Evolutionary conservation across 495 filamentous ascomycete genomes (phyloP), one percentile per base, ranked within the genome.

Genomic region (Cairneyella variabilis): DNA sequence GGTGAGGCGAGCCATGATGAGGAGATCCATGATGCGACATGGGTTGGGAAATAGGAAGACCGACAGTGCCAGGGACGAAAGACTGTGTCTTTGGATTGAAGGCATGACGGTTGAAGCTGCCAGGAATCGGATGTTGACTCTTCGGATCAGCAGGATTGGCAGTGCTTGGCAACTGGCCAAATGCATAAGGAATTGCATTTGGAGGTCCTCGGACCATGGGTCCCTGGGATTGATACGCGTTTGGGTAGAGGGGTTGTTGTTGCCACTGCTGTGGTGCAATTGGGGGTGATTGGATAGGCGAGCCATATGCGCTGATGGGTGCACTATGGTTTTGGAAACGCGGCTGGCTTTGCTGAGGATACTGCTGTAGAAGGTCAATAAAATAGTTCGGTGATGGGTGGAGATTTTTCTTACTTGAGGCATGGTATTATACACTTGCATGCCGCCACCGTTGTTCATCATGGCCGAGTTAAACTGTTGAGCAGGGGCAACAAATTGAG

Each of bases 11-110:
- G 6, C 60, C 60, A 39, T 63, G 60, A 27, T 60, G 61, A 27
- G 61, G 61, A 27, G 64, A 52, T n/a, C 57, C 53, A 34, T 71
- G 65, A 59, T 71, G 72, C 5, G 68, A 66, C 39, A 70, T 61
- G 1, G 64, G 63, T 21, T 72, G 68, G 21, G 66, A 74, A 38
- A 60, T 50, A 42, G 74, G 66, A 18, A 64, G 61, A 59, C 78
- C 74, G 16, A 69, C 64, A 58, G 60, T 74, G 9, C 77, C 76
- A 18, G 91, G 91, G 37, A 96, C 79, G 63, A 97, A 97, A 2
- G 89, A 83, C 54, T 91, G 86, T 10, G 88, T 96, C 67, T 95
- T 90, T 0, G 91, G 91, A 60, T 97, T 96, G 74, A 97, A 96
- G 18, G 86, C 79, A 62, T 89, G 86, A 20, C 90, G 76, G 62